These are phyloP conservation scores for Balansia obtecta DNA, from an alignment of 2,329 filamentous ascomycete genomes.

Conservation along the genomic window DNA sequence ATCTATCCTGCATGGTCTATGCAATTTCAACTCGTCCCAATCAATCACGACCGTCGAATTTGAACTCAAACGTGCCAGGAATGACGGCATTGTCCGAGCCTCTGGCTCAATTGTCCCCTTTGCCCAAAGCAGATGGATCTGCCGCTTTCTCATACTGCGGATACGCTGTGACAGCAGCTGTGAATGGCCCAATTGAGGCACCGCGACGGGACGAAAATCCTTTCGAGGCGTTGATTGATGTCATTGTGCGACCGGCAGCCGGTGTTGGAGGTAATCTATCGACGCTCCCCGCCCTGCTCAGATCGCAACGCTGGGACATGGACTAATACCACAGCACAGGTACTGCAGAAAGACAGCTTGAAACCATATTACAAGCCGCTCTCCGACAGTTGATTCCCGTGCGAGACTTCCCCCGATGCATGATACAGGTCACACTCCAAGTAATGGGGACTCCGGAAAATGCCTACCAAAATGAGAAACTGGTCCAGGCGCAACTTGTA, in stretches of 20 bases:
- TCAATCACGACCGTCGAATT: background rate
- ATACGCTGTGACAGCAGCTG: constrained; percentile 71
- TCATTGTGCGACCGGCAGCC: constrained; percentile 74
- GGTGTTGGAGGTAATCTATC: constrained; percentile 59
- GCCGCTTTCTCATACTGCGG: constrained; percentile 63
- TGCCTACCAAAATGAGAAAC: constrained; percentile 47
- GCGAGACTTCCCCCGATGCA: constrained; percentile 60
- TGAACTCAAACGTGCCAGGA: constrained; percentile 5
- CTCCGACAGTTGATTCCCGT: constrained; percentile 64
- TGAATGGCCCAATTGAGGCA: constrained; percentile 89
- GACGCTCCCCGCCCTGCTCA: background rate
- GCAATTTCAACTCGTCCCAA: background rate
- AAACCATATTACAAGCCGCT: constrained; percentile 60
- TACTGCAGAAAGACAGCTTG: constrained; percentile 69
- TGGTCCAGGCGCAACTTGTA: constrained; percentile 49
- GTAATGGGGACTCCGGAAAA: constrained; percentile 57
- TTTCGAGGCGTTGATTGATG: constrained; percentile 82
- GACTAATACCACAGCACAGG: constrained; percentile 25
- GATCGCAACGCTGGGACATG: background rate
- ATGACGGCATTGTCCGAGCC: constrained; percentile 38
- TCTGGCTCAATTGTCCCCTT: constrained; percentile 40
- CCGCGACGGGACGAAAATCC: constrained; percentile 79
- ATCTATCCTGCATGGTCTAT: background rate
- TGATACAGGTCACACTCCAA: constrained; percentile 76
- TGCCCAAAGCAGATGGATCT: constrained; percentile 68